A percentile compares a stretch with the other conserved stretches of the same genome.
phyloP scores from a whole-genome alignment of 345 rosid genomes.

The Mercurialis annua region DNA sequence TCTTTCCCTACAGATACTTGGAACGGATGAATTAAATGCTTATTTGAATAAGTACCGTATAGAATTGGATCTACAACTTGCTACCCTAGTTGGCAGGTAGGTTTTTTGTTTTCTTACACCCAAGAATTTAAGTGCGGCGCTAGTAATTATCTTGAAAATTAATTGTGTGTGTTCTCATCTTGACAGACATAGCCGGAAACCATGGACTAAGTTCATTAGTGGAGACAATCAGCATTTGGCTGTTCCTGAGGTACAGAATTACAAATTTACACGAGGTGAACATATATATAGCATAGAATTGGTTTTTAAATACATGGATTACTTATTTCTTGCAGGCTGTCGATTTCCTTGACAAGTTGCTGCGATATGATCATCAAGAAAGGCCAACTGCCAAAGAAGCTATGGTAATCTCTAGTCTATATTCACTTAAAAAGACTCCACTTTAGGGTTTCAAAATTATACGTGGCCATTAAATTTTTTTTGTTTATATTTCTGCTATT shows the following conservation, averaged over 20 bases:
- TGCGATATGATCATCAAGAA: slow-evolving; percentile 94
- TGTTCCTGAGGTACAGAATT: slow-evolving; percentile 69
- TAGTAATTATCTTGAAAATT: background rate
- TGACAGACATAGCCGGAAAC: slow-evolving; percentile 83
- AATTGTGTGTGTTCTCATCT: slow-evolving; percentile 3
- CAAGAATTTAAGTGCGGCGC: background rate
- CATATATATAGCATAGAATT: background rate
- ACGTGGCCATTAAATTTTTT: background rate
- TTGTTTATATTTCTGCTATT: background rate
- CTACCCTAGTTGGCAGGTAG: slow-evolving; percentile 89
- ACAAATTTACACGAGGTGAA: background rate
- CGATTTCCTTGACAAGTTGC: slow-evolving; percentile 92
- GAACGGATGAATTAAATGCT: slow-evolving; percentile 84
- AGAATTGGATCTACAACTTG: slow-evolving; percentile 87
- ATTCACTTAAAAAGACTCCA: background rate
- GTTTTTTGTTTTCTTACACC: background rate
- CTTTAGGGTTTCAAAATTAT: background rate
- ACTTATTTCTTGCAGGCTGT: slow-evolving; percentile 53
- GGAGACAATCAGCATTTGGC: slow-evolving; percentile 89
- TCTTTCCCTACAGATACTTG: slow-evolving; percentile 58
- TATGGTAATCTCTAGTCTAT: slow-evolving; percentile 46
- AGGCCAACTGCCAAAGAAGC: slow-evolving; percentile 99
- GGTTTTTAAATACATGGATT: background rate
- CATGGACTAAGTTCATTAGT: slow-evolving; percentile 86
- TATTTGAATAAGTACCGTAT: slow-evolving; percentile 79